Percentiles rank a stretch among this genome's conserved stretches.
phyloP scores from a whole-genome alignment of 768 basidiomycete species.

The Chalciporus chontae region DNA sequence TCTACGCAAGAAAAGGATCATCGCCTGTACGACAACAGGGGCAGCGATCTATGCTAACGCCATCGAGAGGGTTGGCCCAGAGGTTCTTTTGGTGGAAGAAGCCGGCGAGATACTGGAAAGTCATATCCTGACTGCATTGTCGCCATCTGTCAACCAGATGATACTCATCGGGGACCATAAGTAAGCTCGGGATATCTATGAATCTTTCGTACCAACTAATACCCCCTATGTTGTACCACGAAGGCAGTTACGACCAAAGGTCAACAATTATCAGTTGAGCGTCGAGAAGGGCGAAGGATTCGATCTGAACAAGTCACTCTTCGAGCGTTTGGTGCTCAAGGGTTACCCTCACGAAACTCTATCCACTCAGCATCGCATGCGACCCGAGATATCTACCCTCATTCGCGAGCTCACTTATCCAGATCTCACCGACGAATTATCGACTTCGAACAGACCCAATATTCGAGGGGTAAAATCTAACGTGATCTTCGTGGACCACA shows the following conservation, averaged over 20 bases:
- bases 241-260: slow-evolving; percentile 71
- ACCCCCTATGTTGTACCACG: no score
- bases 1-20: slow-evolving; percentile 48
- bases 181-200: slow-evolving; percentile 30
- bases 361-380: slow-evolving; percentile 63
- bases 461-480: slow-evolving; percentile 54
- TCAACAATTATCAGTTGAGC: slow-evolving; percentile 60
- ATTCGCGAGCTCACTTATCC: slow-evolving; percentile 64
- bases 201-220: background rate
- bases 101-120: slow-evolving; percentile 71
- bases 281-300: slow-evolving; percentile 69
- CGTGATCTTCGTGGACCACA: slow-evolving; percentile 61
- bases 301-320: slow-evolving; percentile 62
- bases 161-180: slow-evolving; percentile 73
- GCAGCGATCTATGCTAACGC: slow-evolving; percentile 54
- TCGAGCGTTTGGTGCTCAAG: slow-evolving; percentile 61
- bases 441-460: slow-evolving; percentile 45
- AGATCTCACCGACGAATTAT: slow-evolving; percentile 53
- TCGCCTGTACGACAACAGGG: slow-evolving; percentile 67
- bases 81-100: slow-evolving; percentile 63
- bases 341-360: slow-evolving; percentile 61
- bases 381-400: slow-evolving; percentile 64
- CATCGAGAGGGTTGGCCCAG: slow-evolving; percentile 42
- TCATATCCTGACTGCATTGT: slow-evolving; percentile 61
- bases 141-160: slow-evolving; percentile 42